Evolutionary conservation across 2,329 filamentous ascomycete genomes (phyloP).

Genomic region (Colletotrichum somersetense): DNA sequence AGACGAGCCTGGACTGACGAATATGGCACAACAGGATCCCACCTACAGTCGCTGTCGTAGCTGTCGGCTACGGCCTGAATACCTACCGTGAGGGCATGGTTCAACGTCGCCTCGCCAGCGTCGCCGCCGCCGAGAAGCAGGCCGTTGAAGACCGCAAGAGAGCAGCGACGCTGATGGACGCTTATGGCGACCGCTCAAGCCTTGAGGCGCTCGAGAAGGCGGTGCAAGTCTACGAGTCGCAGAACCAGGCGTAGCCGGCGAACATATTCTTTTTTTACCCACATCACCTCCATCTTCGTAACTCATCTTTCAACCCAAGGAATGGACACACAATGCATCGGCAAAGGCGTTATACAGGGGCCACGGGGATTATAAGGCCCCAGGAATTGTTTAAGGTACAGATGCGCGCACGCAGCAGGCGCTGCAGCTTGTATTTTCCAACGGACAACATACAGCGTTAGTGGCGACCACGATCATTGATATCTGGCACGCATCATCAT

Average conservation of each 20-base stretch:
- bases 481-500: slow-evolving; percentile 23
- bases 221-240: slow-evolving; percentile 59
- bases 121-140: slow-evolving; percentile 51
- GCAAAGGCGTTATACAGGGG: slow-evolving; percentile 27
- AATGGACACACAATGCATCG: slow-evolving; percentile 21
- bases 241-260: slow-evolving; percentile 29
- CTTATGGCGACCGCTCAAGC: slow-evolving; percentile 64
- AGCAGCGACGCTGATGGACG: slow-evolving; percentile 60
- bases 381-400: slow-evolving; percentile 8
- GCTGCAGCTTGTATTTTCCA: slow-evolving; percentile 20
- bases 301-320: not conserved
- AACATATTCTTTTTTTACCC: not conserved
- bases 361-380: not conserved
- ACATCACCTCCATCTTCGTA: not conserved
- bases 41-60: slow-evolving; percentile 49
- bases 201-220: slow-evolving; percentile 63
- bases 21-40: slow-evolving; percentile 47
- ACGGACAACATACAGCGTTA: slow-evolving; percentile 22
- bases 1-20: slow-evolving; percentile 16
- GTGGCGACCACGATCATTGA: slow-evolving; percentile 3
- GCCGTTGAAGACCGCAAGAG: slow-evolving; percentile 52
- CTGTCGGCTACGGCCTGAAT: slow-evolving; percentile 53
- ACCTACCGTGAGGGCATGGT: slow-evolving; percentile 48
- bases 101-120: slow-evolving; percentile 46
- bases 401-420: not conserved